These are phyloP conservation scores for Rhodotorula sphaerocarpa DNA, from an alignment of 768 basidiomycete species.

Conservation along the genomic window DNA sequence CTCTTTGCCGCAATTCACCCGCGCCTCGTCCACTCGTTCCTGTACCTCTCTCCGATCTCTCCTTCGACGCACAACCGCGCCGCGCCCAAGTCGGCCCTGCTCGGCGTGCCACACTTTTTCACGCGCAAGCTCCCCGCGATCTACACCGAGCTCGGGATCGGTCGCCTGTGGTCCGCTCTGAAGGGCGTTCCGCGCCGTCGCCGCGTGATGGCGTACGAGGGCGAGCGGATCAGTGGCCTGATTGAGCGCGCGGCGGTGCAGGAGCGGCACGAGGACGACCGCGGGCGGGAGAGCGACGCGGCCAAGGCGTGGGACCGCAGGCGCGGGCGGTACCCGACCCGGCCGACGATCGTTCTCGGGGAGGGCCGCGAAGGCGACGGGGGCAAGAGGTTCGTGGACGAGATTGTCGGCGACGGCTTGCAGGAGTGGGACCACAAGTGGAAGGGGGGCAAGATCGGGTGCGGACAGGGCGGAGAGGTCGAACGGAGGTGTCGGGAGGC, in stretches of 20 bases:
- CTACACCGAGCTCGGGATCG: constrained; percentile 13
- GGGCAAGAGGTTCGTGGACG: constrained; percentile 18
- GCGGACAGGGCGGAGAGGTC: constrained; percentile 7
- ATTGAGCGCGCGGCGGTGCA: constrained; percentile 24
- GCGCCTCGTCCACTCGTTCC: constrained; percentile 24
- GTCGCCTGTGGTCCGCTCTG: constrained; percentile 8
- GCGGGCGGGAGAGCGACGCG: constrained; percentile 7
- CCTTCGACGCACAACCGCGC: constrained; percentile 1
- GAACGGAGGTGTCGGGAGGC: constrained; percentile 15
- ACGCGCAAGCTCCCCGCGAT: constrained; percentile 10
- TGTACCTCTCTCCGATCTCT: constrained; percentile 29
- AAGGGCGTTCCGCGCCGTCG: constrained; percentile 11
- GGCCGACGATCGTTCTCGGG: constrained; percentile 31
- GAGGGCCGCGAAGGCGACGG: constrained; percentile 1
- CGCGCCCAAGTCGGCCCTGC: neutral
- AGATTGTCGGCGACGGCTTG: constrained; percentile 27
- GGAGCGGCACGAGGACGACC: constrained; percentile 22
- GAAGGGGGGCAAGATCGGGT: constrained; percentile 14
- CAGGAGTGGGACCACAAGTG: constrained; percentile 24
- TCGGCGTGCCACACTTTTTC: constrained; percentile 16
- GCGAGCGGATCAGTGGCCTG: constrained; percentile 14
- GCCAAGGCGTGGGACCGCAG: constrained; percentile 26
- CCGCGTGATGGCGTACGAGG: constrained; percentile 15
- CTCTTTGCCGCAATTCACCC: constrained; percentile 31
- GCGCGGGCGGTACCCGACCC: constrained; percentile 23